Percentiles rank a stretch among this genome's conserved stretches.
phyloP scores from a whole-genome alignment of 176 grass and related monocot species.

The Oryza punctata region DNA sequence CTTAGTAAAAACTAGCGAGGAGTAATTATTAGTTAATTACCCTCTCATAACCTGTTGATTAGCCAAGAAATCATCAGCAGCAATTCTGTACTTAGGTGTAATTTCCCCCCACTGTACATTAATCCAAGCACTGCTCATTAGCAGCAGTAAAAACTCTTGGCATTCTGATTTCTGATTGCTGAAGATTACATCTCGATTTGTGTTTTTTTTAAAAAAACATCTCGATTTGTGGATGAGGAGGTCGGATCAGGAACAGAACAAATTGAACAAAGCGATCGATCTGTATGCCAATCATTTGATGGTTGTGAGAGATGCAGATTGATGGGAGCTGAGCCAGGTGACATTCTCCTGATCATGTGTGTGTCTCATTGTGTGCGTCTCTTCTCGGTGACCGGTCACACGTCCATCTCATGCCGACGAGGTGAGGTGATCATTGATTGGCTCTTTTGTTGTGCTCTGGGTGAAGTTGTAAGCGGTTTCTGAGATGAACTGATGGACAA shows the following conservation, averaged over 20 bases:
- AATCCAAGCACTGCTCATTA: constrained; percentile 9
- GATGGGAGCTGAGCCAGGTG: constrained; percentile 31
- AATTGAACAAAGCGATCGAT: not conserved
- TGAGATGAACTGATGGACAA: no score
- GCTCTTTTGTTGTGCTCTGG: not conserved
- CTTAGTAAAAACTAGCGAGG: not conserved
- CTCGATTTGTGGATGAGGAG: not conserved
- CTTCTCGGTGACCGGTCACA: constrained; percentile 3
- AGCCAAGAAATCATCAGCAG: not conserved
- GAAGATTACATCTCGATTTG: not conserved
- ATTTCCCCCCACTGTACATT: constrained; percentile 42
- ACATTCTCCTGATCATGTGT: not conserved
- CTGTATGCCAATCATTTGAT: not conserved
- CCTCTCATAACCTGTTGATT: constrained; percentile 20
- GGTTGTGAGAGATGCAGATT: not conserved
- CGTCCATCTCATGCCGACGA: constrained; percentile 16
- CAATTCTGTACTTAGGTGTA: constrained; percentile 43
- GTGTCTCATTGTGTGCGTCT: not conserved
- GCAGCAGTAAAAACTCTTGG: not conserved
- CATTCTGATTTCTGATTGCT: not conserved
- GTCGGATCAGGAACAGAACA: not conserved
- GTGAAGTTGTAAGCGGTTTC: no score
- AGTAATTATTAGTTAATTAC: not conserved
- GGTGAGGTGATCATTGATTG: not conserved
- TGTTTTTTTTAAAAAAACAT: no score